Evolutionary conservation across 2,329 filamentous ascomycete species (phyloP).

Genomic region (Fusarium sp.): DNA sequence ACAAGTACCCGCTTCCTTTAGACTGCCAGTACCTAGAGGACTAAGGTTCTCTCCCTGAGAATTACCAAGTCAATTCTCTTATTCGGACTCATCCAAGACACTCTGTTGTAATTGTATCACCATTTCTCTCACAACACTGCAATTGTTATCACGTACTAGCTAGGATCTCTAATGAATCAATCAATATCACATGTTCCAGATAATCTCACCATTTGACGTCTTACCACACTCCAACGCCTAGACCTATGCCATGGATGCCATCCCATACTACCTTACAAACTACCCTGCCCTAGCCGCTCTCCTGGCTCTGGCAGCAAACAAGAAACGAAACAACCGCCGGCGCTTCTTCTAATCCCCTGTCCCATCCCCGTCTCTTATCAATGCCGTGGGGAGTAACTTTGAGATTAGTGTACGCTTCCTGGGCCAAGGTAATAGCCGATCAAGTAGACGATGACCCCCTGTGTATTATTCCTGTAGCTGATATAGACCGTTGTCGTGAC

Average conservation of each 20-base stretch:
- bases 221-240: conserved; percentile 18
- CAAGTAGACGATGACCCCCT: conserved; percentile 11
- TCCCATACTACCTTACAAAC: neutral
- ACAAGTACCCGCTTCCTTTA: conserved; percentile 24
- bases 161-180: conserved; percentile 3
- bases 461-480: conserved; percentile 8
- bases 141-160: conserved; percentile 1
- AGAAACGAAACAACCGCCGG: conserved; percentile 46
- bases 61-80: neutral
- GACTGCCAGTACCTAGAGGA: neutral
- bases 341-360: conserved; percentile 38
- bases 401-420: conserved; percentile 4
- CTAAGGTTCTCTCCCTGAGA: neutral
- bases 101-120: conserved; percentile 11
- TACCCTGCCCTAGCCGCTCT: conserved; percentile 39
- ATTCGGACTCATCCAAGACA: conserved; percentile 19
- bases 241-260: conserved; percentile 6
- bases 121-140: neutral
- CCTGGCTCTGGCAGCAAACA: conserved; percentile 39
- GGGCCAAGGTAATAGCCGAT: neutral
- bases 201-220: conserved; percentile 18
- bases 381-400: neutral
- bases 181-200: conserved; percentile 18
- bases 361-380: conserved; percentile 30
- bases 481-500: conserved; percentile 18